Conservation (phyloP, 345 rosid genomes). For the Populus ilicifolia region DNA sequence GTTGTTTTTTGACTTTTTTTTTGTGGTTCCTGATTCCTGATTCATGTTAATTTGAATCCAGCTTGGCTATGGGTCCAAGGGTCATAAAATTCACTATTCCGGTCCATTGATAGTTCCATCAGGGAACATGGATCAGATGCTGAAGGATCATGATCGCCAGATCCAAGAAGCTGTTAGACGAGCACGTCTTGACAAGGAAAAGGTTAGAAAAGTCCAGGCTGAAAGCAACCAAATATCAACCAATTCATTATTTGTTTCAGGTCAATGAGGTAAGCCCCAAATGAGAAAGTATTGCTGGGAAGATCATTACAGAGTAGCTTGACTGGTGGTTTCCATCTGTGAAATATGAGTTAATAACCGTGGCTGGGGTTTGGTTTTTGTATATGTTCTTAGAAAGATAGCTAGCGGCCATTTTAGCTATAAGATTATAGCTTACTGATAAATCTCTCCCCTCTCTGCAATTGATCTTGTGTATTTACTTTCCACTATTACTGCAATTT, state of each 20-base stretch:
- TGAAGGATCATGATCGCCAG: slow-evolving; percentile 97
- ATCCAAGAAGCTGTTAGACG: slow-evolving; percentile 91
- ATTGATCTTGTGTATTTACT: slow-evolving; percentile 23
- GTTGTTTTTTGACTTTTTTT: neutral
- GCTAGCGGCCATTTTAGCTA: slow-evolving; percentile 21
- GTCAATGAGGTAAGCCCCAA: slow-evolving; percentile 50
- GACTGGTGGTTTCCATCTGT: slow-evolving; percentile 21
- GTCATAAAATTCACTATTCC: slow-evolving; percentile 86
- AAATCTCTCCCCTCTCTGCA: slow-evolving; percentile 11
- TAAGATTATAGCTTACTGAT: slow-evolving; percentile 23
- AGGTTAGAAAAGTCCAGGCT: slow-evolving; percentile 59
- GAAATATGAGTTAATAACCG: slow-evolving; percentile 17
- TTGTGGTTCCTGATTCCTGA: neutral
- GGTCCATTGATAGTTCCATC: slow-evolving; percentile 87
- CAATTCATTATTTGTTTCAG: slow-evolving; percentile 67
- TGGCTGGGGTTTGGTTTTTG: slow-evolving; percentile 20
- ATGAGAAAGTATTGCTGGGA: slow-evolving; percentile 4
- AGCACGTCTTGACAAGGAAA: slow-evolving; percentile 83
- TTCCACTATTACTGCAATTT: slow-evolving; percentile 23
- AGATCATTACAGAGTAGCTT: slow-evolving; percentile 23
- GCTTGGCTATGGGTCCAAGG: slow-evolving; percentile 91
- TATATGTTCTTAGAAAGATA: slow-evolving; percentile 37
- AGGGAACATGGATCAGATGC: slow-evolving; percentile 84
- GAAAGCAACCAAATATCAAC: slow-evolving; percentile 59
- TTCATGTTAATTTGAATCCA: slow-evolving; percentile 22